These are phyloP conservation scores for Saturnispora halmiae DNA, from an alignment of 805 yeast genomes.

Conservation along the genomic window DNA sequence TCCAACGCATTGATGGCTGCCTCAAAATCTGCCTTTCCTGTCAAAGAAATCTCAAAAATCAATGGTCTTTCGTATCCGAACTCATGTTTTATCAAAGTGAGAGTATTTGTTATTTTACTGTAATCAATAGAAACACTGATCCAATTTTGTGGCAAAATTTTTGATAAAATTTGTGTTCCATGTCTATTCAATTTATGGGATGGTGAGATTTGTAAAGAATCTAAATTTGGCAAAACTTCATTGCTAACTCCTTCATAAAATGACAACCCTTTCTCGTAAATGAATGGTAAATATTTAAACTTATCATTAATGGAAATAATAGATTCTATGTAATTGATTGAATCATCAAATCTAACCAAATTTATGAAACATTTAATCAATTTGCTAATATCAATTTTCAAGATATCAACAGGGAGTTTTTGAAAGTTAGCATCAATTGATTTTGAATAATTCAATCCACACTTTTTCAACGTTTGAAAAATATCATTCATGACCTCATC, in stretches of 20 bases:
- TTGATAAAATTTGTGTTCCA: slow-evolving; percentile 3
- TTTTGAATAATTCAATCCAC: slow-evolving; percentile 1
- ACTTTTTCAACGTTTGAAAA: slow-evolving; percentile 3
- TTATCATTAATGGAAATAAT: slow-evolving; percentile 5
- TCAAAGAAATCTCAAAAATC: slow-evolving; percentile 48
- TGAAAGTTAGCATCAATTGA: background rate
- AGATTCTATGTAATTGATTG: background rate
- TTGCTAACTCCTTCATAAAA: slow-evolving; percentile 16
- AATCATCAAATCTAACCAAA: slow-evolving; percentile 7
- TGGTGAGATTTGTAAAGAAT: background rate
- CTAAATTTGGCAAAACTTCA: slow-evolving; percentile 15
- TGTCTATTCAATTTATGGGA: too few relatives aligned
- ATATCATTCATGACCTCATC: background rate
- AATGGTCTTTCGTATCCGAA: slow-evolving; percentile 24
- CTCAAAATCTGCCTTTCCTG: slow-evolving; percentile 37
- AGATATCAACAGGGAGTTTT: slow-evolving; percentile 7
- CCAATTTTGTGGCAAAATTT: slow-evolving; percentile 43
- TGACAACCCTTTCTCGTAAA: slow-evolving; percentile 15
- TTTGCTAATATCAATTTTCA: slow-evolving; percentile 8
- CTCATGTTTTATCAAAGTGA: slow-evolving; percentile 33
- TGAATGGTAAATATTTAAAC: slow-evolving; percentile 10
- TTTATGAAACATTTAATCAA: slow-evolving; percentile 9
- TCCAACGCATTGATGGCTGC: slow-evolving; percentile 40
- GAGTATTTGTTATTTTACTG: slow-evolving; percentile 47
- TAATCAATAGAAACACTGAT: slow-evolving; percentile 50